Conservation (phyloP, 2,329 filamentous ascomycete species). For the Phialophora chinensis region DNA sequence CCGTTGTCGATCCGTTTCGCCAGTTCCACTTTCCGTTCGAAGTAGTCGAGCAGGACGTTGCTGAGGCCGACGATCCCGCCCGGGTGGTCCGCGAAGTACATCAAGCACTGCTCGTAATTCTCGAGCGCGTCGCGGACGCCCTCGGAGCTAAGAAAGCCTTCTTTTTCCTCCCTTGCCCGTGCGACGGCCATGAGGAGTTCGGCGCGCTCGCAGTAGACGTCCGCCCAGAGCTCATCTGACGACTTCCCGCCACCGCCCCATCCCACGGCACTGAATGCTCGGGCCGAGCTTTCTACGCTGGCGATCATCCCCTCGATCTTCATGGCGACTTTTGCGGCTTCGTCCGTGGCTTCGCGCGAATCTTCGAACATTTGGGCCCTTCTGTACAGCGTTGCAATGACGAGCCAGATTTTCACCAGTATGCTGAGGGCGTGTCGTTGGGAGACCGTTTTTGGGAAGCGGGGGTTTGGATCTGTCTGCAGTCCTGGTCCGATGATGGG, state of each 20-base stretch:
- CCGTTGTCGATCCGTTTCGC: slow-evolving; percentile 41
- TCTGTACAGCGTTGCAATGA: slow-evolving; percentile 86
- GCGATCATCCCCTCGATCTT: slow-evolving; percentile 71
- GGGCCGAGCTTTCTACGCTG: slow-evolving; percentile 66
- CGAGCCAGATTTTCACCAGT: slow-evolving; percentile 83
- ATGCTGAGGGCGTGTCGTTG: slow-evolving; percentile 63
- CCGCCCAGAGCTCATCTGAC: slow-evolving; percentile 81
- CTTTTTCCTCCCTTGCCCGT: slow-evolving; percentile 40
- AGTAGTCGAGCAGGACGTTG: slow-evolving; percentile 84
- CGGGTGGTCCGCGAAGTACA: slow-evolving; percentile 79
- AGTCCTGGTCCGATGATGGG: slow-evolving; percentile 42
- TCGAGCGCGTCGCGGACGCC: slow-evolving; percentile 71
- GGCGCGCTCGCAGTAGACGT: slow-evolving; percentile 80
- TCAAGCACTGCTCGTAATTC: slow-evolving; percentile 81
- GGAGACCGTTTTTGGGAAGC: slow-evolving; percentile 58
- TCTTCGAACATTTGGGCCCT: slow-evolving; percentile 81
- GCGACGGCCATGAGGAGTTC: slow-evolving; percentile 68
- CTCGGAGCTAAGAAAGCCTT: slow-evolving; percentile 29
- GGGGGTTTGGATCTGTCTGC: slow-evolving; percentile 47
- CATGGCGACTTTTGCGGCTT: slow-evolving; percentile 78
- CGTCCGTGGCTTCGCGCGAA: slow-evolving; percentile 76
- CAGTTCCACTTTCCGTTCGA: slow-evolving; percentile 58
- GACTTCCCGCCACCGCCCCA: slow-evolving; percentile 79
- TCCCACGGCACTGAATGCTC: slow-evolving; percentile 66
- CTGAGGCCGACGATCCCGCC: slow-evolving; percentile 81